Conservation (phyloP, 331 rosid species). For the Erythrophleum ivorense region DNA sequence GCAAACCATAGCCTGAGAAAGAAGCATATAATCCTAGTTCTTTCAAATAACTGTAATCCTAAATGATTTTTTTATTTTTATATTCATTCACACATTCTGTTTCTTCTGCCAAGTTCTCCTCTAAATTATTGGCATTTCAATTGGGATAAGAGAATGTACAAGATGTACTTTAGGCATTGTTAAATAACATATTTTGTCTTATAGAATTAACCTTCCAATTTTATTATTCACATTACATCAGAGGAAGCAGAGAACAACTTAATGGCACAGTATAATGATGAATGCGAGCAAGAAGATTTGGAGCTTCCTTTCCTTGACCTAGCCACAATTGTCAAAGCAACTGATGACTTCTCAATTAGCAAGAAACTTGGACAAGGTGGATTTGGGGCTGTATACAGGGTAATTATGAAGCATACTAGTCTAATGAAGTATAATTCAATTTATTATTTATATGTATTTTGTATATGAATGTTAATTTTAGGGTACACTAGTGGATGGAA, state of each 20-base stretch:
- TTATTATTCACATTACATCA: not conserved
- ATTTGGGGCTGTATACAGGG: slow-evolving; percentile 44
- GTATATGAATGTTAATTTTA: slow-evolving; percentile 8
- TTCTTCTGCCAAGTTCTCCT: not conserved
- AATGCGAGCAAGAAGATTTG: slow-evolving; percentile 30
- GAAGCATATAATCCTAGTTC: not conserved
- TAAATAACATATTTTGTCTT: slow-evolving; percentile 2
- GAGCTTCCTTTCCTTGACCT: slow-evolving; percentile 47
- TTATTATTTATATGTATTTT: not conserved
- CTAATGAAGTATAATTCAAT: not conserved
- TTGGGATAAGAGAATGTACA: not conserved
- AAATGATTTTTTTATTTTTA: not conserved
- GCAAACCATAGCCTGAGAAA: not conserved
- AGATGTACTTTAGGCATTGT: not conserved
- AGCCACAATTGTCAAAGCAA: slow-evolving; percentile 37
- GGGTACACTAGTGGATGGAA: slow-evolving; percentile 42
- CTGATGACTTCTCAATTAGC: slow-evolving; percentile 41
- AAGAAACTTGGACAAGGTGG: slow-evolving; percentile 53
- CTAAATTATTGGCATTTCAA: slow-evolving; percentile 3
- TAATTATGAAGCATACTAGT: slow-evolving; percentile 29
- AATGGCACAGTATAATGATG: slow-evolving; percentile 28
- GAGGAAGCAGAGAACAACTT: slow-evolving; percentile 19
- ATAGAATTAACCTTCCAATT: not conserved
- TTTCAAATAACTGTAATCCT: not conserved
- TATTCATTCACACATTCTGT: not conserved